Percentiles rank a stretch among this genome's conserved stretches.
These are phyloP conservation scores for Cytospora schulzeri DNA, from an alignment of 2,329 filamentous ascomycete species.

Conservation along the genomic window DNA sequence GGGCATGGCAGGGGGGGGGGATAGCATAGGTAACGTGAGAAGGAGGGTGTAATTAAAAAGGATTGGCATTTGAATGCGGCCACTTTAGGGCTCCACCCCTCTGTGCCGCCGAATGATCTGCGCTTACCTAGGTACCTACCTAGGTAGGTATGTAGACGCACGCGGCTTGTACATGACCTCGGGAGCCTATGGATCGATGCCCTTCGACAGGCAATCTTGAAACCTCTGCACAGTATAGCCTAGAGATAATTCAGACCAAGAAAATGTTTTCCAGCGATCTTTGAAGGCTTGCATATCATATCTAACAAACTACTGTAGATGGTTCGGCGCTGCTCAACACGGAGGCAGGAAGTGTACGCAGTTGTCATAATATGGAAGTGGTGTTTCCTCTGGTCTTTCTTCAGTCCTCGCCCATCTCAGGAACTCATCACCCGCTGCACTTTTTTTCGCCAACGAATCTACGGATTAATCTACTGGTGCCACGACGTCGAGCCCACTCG, in stretches of 20 bases:
- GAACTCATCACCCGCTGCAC: background rate
- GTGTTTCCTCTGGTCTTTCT: background rate
- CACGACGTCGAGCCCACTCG: constrained; percentile 14
- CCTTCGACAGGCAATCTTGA: background rate
- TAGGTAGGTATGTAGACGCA: constrained; percentile 15
- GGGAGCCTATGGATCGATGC: background rate
- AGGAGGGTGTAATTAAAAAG: background rate
- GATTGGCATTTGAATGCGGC: background rate
- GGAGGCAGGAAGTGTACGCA: background rate
- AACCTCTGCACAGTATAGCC: background rate
- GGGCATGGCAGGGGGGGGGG: background rate
- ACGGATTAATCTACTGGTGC: constrained; percentile 16
- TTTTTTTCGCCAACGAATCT: background rate
- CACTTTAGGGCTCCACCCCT: background rate
- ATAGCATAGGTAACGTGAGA: background rate
- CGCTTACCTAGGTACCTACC: too few species aligned
- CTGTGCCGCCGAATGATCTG: constrained; percentile 14
- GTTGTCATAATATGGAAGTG: too few species aligned
- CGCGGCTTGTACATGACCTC: constrained; percentile 4
- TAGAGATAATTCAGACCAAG: background rate
- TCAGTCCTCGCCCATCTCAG: background rate
- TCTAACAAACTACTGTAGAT: background rate
- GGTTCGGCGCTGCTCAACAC: too few species aligned
- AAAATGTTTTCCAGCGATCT: background rate
- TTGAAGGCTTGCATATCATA: background rate